Conservation (phyloP, 345 rosid genomes). For the Trapa incisa region DNA sequence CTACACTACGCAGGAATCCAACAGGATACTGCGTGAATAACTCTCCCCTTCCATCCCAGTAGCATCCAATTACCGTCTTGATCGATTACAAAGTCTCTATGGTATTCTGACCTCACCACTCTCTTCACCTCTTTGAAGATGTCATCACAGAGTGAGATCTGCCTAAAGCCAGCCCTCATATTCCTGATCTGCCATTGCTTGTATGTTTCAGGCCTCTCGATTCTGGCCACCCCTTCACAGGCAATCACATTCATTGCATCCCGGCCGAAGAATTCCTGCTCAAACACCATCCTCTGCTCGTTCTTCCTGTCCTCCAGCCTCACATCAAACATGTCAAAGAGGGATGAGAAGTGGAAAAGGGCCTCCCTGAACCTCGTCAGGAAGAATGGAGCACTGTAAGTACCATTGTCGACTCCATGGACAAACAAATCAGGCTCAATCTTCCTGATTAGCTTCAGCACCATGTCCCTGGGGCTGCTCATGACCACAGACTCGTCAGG, state of each 20-base stretch:
- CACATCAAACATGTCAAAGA: conserved; percentile 54
- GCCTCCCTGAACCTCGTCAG: conserved; percentile 57
- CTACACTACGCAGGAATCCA: conserved; percentile 43
- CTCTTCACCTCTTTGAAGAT: conserved; percentile 32
- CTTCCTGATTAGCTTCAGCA: conserved; percentile 38
- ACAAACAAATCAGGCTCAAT: conserved; percentile 53
- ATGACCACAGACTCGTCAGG: conserved; percentile 51
- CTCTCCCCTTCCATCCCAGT: conserved; percentile 86
- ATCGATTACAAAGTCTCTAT: conserved; percentile 52
- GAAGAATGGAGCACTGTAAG: conserved; percentile 58
- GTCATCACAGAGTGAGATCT: conserved; percentile 31
- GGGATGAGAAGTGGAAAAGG: conserved; percentile 49
- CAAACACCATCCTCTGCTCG: conserved; percentile 38
- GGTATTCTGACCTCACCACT: conserved; percentile 31
- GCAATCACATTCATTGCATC: conserved; percentile 63
- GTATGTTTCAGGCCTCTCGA: conserved; percentile 65
- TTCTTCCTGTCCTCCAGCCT: conserved; percentile 28
- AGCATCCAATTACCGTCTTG: conserved; percentile 65
- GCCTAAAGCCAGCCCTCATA: conserved; percentile 51
- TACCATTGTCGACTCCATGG: conserved; percentile 49
- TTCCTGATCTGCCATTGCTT: conserved; percentile 53
- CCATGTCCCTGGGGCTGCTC: conserved; percentile 50
- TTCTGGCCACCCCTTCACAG: conserved; percentile 55
- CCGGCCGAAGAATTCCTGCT: conserved; percentile 41
- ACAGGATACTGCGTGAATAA: conserved; percentile 44